A percentile compares a stretch with the other conserved stretches of the same genome.
phyloP scores from a whole-genome alignment of 768 basidiomycete genomes.

The Naematelia aurantialba region DNA sequence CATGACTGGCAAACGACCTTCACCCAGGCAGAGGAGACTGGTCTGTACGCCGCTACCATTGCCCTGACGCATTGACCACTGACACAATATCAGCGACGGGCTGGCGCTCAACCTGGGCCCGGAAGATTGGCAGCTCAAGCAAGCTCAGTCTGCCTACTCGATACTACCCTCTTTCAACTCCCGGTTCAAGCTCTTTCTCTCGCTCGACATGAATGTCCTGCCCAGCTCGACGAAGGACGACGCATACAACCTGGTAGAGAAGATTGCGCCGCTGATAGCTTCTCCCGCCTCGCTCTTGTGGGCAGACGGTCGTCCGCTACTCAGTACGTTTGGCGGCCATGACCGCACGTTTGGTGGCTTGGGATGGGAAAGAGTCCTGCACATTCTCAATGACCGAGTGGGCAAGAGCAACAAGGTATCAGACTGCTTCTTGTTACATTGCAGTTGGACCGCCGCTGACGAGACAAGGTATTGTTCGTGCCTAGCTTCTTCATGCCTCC shows the following conservation, averaged over 20 bases:
- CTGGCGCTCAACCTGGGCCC: conserved; percentile 49
- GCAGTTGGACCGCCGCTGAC: neutral
- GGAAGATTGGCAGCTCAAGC: conserved; percentile 48
- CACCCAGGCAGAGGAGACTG: conserved; percentile 40
- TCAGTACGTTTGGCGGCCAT: conserved; percentile 49
- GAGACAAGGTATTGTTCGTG: conserved; percentile 44
- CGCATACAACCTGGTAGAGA: conserved; percentile 14
- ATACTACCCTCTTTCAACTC: conserved; percentile 8
- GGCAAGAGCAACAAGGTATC: conserved; percentile 30
- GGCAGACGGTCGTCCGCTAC: conserved; percentile 23
- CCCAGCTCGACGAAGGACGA: conserved; percentile 25
- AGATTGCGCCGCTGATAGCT: conserved; percentile 26
- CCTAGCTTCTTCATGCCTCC: conserved; percentile 50
- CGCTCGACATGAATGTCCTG: conserved; percentile 49
- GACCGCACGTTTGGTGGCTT: conserved; percentile 31
- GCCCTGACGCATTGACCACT: neutral
- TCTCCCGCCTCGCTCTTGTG: conserved; percentile 8
- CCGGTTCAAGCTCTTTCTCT: conserved; percentile 40
- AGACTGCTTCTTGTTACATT: conserved; percentile 9
- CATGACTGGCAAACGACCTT: conserved; percentile 41
- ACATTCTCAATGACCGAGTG: conserved; percentile 19
- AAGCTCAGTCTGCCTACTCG: conserved; percentile 40
- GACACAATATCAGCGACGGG: conserved; percentile 34
- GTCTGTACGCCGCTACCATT: conserved; percentile 22
- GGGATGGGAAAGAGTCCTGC: conserved; percentile 40